Evolutionary conservation across 2,329 filamentous ascomycete species (phyloP).

Genomic region (Ophiobolus disseminans): DNA sequence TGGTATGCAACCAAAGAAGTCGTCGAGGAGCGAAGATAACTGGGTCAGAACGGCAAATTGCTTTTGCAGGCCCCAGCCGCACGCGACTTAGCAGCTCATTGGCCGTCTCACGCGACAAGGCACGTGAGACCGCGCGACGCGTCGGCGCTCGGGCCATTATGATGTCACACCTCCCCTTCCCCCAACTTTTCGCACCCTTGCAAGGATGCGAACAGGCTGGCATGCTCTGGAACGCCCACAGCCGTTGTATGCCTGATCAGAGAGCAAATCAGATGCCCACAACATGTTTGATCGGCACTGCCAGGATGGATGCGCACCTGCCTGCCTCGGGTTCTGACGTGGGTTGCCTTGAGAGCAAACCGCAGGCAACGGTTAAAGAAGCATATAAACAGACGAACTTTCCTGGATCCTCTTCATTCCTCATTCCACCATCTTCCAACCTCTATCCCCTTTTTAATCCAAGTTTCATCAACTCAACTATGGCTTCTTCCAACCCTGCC

Average conservation of each 20-base stretch:
- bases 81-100: slow-evolving; percentile 18
- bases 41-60: not conserved
- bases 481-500: slow-evolving; percentile 55
- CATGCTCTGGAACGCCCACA: not conserved
- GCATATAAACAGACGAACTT: slow-evolving; percentile 15
- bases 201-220: slow-evolving; percentile 30
- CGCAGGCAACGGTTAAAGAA: slow-evolving; percentile 12
- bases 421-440: slow-evolving; percentile 2
- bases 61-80: slow-evolving; percentile 17
- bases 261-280: slow-evolving; percentile 12
- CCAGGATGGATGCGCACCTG: not conserved
- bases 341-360: slow-evolving; percentile 20
- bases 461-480: slow-evolving; percentile 17
- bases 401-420: not conserved
- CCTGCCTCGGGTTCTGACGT: slow-evolving; percentile 23
- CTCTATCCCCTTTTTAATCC: not conserved
- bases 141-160: slow-evolving; percentile 12
- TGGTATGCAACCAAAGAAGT: not conserved
- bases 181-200: not conserved
- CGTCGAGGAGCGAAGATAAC: not conserved
- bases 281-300: slow-evolving; percentile 13
- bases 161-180: slow-evolving; percentile 23
- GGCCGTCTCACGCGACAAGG: slow-evolving; percentile 7
- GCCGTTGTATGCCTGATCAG: not conserved
- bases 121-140: slow-evolving; percentile 24